These are phyloP conservation scores for Leptomonas seymouri DNA, from an alignment of 208 protist species.

Conservation along the genomic window DNA sequence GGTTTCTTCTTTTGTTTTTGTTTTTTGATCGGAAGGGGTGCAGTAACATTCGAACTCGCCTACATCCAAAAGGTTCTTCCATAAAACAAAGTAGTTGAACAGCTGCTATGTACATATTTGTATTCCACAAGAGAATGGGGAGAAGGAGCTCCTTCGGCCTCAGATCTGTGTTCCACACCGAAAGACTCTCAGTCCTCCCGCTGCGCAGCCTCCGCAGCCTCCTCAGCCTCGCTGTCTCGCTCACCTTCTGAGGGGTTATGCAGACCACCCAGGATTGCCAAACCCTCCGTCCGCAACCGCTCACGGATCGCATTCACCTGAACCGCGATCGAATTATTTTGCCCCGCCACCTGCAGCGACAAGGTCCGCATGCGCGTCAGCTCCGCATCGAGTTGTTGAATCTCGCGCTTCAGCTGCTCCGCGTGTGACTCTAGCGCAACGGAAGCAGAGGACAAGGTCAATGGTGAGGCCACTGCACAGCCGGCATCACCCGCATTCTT, in stretches of 20 bases:
- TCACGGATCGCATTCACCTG: conserved; percentile 58
- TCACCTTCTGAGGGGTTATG: conserved; percentile 2
- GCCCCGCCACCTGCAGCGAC: conserved; percentile 44
- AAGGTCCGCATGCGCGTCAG: conserved; percentile 50
- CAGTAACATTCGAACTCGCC: background rate
- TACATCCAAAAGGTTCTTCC: background rate
- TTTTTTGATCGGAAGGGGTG: background rate
- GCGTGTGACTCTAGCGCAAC: conserved; percentile 20
- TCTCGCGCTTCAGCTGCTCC: conserved; percentile 47
- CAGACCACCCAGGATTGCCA: conserved; percentile 66
- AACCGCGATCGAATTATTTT: conserved; percentile 64
- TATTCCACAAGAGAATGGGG: too few relatives aligned
- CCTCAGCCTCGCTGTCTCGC: conserved; percentile 11
- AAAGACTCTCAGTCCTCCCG: too few relatives aligned
- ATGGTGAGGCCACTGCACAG: background rate
- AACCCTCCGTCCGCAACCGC: conserved; percentile 49
- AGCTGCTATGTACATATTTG: too few relatives aligned
- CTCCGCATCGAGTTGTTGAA: conserved; percentile 59
- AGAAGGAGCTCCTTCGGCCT: too few relatives aligned
- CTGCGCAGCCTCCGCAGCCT: background rate
- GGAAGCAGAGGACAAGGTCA: background rate
- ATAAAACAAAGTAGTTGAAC: too few relatives aligned
- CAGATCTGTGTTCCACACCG: too few relatives aligned
- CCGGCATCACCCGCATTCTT: background rate
- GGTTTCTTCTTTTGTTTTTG: conserved; percentile 2